Base-by-base conservation (phyloP, 2,329 filamentous ascomycete species). In the Cladophialophora immunda region DNA sequence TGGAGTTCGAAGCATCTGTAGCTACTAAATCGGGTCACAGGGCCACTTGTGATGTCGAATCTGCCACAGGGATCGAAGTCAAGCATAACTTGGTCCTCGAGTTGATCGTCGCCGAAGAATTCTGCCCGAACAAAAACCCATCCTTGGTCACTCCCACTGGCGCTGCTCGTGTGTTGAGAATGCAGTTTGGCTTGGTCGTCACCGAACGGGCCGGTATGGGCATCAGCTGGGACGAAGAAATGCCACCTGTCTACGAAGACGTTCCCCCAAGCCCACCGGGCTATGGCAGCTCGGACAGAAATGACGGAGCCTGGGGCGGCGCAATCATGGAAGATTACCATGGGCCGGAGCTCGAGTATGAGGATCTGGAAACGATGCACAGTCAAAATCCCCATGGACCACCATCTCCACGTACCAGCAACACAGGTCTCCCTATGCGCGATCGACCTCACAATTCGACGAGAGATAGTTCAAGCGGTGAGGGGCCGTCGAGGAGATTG, bases 201-300 rank as follows among this genome's bases (percentile, higher is more conserved):
- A 97, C 94, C 3, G 91, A 97, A 80, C 87, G 92, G 67, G 87
- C 87, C 22, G 94, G 94, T 19, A 86, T 97, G 76, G 94, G 94
- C 58, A 94, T 99, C 74, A 92, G 91, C 73, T 99, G 95, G 94
- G 94, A 98, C 73, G 94, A 97, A 80, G 94, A 99, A 82, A 89
- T 92, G 75, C 94, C 94, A 13, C 94, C 94, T 0, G 87, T 96
- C 72, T 99, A 99, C 80, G 91, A 95, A 79, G 93, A 98, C 76
- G 93, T 98, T 50, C 94, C 94, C 0, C 90, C 89, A 1, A 93
- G 90, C 74, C 94, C 94, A 57, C 94, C 94, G 0, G 85, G 83
- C 5, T 94, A 94, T 79, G 81, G 76, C 22, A 78, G 75, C 66
- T 73, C 78, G 13, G 76, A 78, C 61, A 75, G 74, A 8, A 79